Base-by-base conservation (phyloP, 106 monocot genomes). In the Platanthera guangdongensis region DNA sequence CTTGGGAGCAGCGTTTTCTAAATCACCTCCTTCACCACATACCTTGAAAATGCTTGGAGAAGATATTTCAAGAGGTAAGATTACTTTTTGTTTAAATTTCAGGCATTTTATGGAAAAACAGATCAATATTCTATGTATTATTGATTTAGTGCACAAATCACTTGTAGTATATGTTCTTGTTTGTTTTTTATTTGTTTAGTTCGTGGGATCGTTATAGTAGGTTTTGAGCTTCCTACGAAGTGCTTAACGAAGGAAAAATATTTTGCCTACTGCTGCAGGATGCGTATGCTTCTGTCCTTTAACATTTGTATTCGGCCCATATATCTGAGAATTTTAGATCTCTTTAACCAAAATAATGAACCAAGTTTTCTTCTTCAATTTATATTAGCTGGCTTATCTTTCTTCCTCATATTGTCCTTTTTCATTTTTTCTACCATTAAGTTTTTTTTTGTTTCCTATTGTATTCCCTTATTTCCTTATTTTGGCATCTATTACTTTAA, bases 1-100 rank as follows among this genome's bases (percentile, higher is more conserved):
- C 82, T 72, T 94, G 68, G 86, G 77, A 5, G 74, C 87, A 71
- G 85, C 91, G 73, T 64, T 91, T 78, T 89, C 89, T 22, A 89
- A 67, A 78, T 87, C 87, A 68, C 94, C 93, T 46, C 87, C 94
- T 63, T 89, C 89, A 8, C 57, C 80, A 54, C 75, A 75, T 78
- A 82, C 87, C 48, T 79, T 83, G 71, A 76, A 80, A 75, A 73
- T 91, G 74, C 83, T 94, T 74, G 80, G 85, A 79, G 77, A 87
- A 68, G 79, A 79, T 75, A 57, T 64, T 57, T 87, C 74, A 51
- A 76, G 53, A 85, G 90, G 91, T 91, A 81, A 73, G 78, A 48
- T 78, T 82, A 21, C 47, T 22, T 78, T 74, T 72, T 53, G 12
- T 64, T 28, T 7, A 67, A 11, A 39, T 12, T 22, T 67, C 39